Base-by-base conservation (phyloP, 23 red algal species). In the Agarophyton chilense region DNA sequence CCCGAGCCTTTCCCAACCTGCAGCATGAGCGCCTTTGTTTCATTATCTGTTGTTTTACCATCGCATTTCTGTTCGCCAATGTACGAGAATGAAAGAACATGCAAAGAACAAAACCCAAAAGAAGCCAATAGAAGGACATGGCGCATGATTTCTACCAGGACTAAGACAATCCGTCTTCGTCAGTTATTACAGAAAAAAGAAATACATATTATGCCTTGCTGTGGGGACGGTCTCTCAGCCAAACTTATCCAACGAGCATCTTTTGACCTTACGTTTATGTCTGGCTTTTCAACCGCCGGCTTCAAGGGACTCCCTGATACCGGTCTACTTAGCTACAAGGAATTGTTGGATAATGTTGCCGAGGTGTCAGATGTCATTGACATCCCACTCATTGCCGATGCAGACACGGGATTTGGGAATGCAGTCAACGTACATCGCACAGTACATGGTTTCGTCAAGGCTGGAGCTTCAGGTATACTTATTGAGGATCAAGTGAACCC, bases 401-500 rank as follows among this genome's bases (percentile, higher is more conserved):
- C 77, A 28, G 96, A 98, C 41, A 94, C 91, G n/a, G 96, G 96
- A 24, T 98, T 94, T 52, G 96, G 96, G 11, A 95, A 95, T 31
- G 77, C 85, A 50, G 47, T 95, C 25, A 98, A 92, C 41, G 96
- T 98, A 0, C 84, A 84, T 39, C 62, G 96, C 25, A 98, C 96
- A 42, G 90, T 98, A 8, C 66, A 72, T 31, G 91, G 92, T 44
- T 92, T 87, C 44, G 92, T 76, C 6, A 63, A 62, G 39, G 91
- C 96, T 36, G 96, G 96, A 31, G 90, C 91, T 49, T 89, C 96
- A 25, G 96, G 96, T 39, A 44, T 98, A 31, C 81, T 98, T 46
- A 80, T 98, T 24, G 96, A 98, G 61, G 96, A 98, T 61, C 96
- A 98, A 56, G 68, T 98, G 38, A 81, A 87, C 54, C 96, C 96